Evolutionary conservation across 805 yeast genomes (phyloP).

Genomic region (Ogataea populi-albae): DNA sequence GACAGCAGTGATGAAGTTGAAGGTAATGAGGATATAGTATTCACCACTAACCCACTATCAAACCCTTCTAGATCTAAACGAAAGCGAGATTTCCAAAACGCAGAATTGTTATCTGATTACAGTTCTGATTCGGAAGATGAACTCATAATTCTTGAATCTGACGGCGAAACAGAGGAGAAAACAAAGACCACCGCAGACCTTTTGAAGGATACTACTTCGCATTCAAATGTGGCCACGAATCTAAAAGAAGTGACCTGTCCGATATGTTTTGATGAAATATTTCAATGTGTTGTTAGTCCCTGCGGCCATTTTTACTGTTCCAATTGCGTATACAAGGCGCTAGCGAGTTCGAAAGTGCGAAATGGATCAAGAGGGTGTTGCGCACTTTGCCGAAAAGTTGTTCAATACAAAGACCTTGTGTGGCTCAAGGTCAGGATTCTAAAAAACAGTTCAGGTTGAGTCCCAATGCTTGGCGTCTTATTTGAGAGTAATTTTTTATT

Average conservation of each 20-base stretch:
- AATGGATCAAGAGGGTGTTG: constrained; percentile 29
- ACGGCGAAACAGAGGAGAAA: constrained; percentile 32
- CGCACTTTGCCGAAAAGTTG: constrained; percentile 32
- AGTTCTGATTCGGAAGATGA: constrained; percentile 31
- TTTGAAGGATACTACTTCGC: constrained; percentile 20
- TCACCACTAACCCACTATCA: constrained; percentile 1
- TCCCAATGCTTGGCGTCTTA: too few relatives aligned
- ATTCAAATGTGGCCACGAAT: constrained; percentile 25
- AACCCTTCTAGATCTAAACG: neutral
- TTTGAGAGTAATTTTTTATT: too few relatives aligned
- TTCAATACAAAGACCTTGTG: constrained; percentile 30
- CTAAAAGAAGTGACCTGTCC: constrained; percentile 45
- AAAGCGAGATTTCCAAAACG: constrained; percentile 3
- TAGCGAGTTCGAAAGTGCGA: constrained; percentile 41
- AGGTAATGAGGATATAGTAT: constrained; percentile 3
- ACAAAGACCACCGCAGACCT: constrained; percentile 36
- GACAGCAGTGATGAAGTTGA: constrained; percentile 2
- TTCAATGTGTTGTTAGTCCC: constrained; percentile 44
- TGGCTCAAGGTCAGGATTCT: constrained; percentile 28
- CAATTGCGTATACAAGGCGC: constrained; percentile 49
- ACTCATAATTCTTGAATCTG: constrained; percentile 32
- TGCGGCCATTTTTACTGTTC: constrained; percentile 61
- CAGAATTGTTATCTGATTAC: constrained; percentile 10
- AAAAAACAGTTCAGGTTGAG: constrained; percentile 9
- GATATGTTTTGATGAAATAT: constrained; percentile 54